Percentiles rank a stretch among this genome's conserved stretches.
phyloP scores from a whole-genome alignment of 352 stramenopile species.

The Phytopythium montanum region DNA sequence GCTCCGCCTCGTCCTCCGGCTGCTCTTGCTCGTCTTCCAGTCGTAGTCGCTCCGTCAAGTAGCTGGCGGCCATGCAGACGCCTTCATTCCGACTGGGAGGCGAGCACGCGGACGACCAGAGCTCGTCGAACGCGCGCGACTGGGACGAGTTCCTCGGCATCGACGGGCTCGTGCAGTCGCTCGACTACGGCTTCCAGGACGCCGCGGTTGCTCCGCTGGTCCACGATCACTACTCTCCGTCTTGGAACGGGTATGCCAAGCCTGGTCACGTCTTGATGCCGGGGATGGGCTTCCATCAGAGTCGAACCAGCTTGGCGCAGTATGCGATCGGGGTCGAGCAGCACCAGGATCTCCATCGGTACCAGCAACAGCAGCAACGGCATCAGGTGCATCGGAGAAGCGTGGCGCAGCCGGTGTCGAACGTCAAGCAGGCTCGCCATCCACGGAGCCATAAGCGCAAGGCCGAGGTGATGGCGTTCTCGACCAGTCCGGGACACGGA shows the following conservation, averaged over 20 bases:
- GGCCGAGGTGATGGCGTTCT: background rate
- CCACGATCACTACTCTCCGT: background rate
- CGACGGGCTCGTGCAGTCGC: conserved; percentile 4
- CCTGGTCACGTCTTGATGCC: background rate
- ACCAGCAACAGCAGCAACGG: conserved; percentile 1
- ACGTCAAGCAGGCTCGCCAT: background rate
- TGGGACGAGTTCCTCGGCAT: conserved; percentile 5
- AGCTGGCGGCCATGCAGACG: background rate
- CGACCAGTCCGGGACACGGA: background rate
- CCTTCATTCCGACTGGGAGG: background rate
- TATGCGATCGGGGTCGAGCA: background rate
- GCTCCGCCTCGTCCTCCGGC: background rate
- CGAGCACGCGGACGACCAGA: background rate
- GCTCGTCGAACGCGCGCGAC: background rate
- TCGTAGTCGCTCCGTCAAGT: background rate
- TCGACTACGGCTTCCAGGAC: conserved; percentile 6
- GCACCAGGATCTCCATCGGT: background rate
- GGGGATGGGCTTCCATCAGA: background rate
- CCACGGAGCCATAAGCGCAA: conserved; percentile 13
- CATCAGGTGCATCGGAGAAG: background rate
- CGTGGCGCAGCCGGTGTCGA: background rate
- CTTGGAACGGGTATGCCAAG: background rate
- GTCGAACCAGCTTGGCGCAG: background rate
- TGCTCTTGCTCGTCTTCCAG: background rate
- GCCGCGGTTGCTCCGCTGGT: conserved; percentile 2